phyloP scores from a whole-genome alignment of 495 filamentous ascomycete species.

The Pseudevernia furfuracea region DNA sequence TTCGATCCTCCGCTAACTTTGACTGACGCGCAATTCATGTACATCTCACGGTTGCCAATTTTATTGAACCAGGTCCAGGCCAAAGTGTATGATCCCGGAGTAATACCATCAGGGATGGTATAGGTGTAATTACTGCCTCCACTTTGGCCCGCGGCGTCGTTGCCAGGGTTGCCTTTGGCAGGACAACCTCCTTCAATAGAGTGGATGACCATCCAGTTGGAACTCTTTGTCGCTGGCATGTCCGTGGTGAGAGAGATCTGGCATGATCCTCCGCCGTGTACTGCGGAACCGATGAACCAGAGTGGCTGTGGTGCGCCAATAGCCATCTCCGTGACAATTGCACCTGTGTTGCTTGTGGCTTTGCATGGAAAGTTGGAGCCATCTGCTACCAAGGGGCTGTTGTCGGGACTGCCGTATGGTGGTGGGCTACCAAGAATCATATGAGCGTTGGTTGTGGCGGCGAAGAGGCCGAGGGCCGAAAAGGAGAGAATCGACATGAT shows the following conservation, averaged over 20 bases:
- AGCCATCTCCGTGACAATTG: constrained; percentile 2
- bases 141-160: constrained; percentile 22
- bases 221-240: constrained; percentile 33
- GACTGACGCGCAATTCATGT: constrained; percentile 52
- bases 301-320: constrained; percentile 9
- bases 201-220: constrained; percentile 34
- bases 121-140: constrained; percentile 45
- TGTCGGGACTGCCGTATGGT: constrained; percentile 55
- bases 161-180: constrained; percentile 28
- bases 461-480: constrained; percentile 43
- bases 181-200: constrained; percentile 39
- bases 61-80: constrained; percentile 55
- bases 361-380: constrained; percentile 80
- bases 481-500: constrained; percentile 31
- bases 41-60: constrained; percentile 53
- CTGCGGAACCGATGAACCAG: constrained; percentile 24
- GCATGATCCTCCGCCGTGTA: constrained; percentile 35
- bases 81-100: constrained; percentile 43
- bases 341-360: constrained; percentile 1
- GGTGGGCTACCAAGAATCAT: constrained; percentile 62
- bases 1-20: constrained; percentile 38
- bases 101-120: constrained; percentile 53
- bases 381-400: constrained; percentile 51
- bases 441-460: constrained; percentile 51
- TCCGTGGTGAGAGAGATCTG: constrained; percentile 40